Conservation (phyloP, 2,329 filamentous ascomycete genomes). For the Sarocladiaceae sp. region DNA sequence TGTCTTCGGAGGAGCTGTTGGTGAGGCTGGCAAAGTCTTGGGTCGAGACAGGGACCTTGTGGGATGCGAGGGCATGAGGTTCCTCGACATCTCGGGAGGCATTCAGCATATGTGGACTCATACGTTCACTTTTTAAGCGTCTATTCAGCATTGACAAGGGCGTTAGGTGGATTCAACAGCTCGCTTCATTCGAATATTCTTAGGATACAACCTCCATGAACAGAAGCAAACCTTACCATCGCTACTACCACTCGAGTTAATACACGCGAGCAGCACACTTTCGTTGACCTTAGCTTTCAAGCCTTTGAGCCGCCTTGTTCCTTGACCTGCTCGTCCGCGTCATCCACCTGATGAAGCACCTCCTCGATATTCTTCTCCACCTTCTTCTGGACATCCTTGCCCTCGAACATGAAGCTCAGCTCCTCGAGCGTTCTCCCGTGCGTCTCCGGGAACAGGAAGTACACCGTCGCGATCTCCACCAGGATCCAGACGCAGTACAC, state of each 20-base stretch:
- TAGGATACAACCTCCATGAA: neutral
- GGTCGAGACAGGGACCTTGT: conserved; percentile 34
- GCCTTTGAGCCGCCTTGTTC: too few species aligned
- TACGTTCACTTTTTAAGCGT: too few species aligned
- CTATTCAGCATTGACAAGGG: too few species aligned
- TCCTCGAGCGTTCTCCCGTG: conserved; percentile 10
- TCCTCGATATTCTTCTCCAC: conserved; percentile 14
- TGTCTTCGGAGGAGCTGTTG: conserved; percentile 26
- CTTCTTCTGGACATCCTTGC: conserved; percentile 13
- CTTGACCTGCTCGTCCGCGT: too few species aligned
- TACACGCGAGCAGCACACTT: too few species aligned
- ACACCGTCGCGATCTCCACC: conserved; percentile 13
- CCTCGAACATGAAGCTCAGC: conserved; percentile 14
- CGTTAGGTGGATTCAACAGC: too few species aligned
- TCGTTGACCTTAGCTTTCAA: too few species aligned
- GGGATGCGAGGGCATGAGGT: conserved; percentile 24
- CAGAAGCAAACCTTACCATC: neutral
- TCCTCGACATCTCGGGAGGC: neutral
- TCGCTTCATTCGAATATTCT: neutral
- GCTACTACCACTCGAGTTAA: too few species aligned
- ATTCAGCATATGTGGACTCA: too few species aligned
- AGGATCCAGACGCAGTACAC: conserved; percentile 13
- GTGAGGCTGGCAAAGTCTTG: conserved; percentile 33
- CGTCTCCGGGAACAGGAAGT: conserved; percentile 29
- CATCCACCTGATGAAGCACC: conserved; percentile 11